phyloP scores from a whole-genome alignment of 208 protist genomes.

The Blechomonas ayalai region DNA sequence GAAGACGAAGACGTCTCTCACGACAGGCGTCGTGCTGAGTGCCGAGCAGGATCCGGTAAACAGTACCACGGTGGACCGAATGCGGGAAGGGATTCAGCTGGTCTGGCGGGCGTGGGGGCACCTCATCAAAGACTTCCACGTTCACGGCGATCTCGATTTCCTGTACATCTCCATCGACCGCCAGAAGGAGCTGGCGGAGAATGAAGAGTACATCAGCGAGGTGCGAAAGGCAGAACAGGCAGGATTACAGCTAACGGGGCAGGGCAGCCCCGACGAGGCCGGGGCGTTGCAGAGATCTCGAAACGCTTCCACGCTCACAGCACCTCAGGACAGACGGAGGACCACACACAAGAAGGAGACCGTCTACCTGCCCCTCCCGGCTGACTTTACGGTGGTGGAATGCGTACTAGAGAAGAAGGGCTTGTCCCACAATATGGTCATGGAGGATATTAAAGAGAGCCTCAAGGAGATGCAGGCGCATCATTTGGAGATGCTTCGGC shows the following conservation, averaged over 20 bases:
- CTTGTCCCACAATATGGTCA: slow-evolving; percentile 73
- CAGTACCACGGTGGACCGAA: slow-evolving; percentile 12
- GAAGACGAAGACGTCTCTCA: slow-evolving; percentile 30
- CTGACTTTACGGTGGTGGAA: slow-evolving; percentile 77
- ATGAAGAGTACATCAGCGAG: slow-evolving; percentile 36
- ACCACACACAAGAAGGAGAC: slow-evolving; percentile 4
- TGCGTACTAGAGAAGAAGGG: slow-evolving; percentile 76
- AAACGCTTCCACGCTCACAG: slow-evolving; percentile 2
- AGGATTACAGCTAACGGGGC: slow-evolving; percentile 2
- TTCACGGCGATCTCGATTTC: slow-evolving; percentile 75
- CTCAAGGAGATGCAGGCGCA: slow-evolving; percentile 68
- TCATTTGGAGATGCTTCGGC: slow-evolving; percentile 54
- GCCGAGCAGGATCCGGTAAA: too few relatives aligned
- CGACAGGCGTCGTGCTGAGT: slow-evolving; percentile 42
- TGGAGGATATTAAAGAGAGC: slow-evolving; percentile 70
- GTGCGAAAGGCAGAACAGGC: slow-evolving; percentile 23
- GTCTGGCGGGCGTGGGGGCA: slow-evolving; percentile 84
- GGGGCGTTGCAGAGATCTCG: slow-evolving; percentile 4
- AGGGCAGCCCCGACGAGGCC: not conserved
- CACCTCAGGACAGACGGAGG: not conserved
- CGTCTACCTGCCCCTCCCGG: slow-evolving; percentile 36
- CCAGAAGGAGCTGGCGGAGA: slow-evolving; percentile 37
- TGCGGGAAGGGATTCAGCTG: slow-evolving; percentile 47
- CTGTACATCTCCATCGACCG: slow-evolving; percentile 68
- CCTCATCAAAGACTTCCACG: slow-evolving; percentile 80